These are phyloP conservation scores for Annona cherimola DNA, from an alignment of 164 flowering plant genomes.

Conservation along the genomic window DNA sequence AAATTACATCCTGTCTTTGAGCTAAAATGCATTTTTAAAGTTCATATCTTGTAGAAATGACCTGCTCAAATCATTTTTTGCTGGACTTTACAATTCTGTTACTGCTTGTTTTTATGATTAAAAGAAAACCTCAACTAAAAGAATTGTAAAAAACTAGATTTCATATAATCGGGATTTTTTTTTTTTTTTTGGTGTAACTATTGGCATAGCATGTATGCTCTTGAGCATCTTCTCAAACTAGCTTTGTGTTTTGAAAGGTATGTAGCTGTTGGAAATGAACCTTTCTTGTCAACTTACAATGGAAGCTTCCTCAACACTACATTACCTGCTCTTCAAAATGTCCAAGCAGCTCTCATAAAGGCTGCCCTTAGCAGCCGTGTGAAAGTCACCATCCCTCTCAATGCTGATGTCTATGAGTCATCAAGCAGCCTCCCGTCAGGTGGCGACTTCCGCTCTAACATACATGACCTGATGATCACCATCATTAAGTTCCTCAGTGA, in stretches of 20 bases:
- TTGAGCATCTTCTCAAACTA: background rate
- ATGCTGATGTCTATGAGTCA: slow-evolving; percentile 73
- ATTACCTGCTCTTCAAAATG: slow-evolving; percentile 74
- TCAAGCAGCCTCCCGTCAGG: slow-evolving; percentile 49
- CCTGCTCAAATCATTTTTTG: background rate
- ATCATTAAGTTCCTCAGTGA: slow-evolving; percentile 69
- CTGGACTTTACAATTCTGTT: background rate
- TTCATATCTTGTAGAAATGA: background rate
- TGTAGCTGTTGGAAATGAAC: slow-evolving; percentile 95
- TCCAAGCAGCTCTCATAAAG: slow-evolving; percentile 71
- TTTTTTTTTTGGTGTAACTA: no score
- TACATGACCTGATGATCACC: slow-evolving; percentile 56
- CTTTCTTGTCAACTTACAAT: slow-evolving; percentile 69
- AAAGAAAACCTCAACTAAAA: background rate
- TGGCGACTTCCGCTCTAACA: slow-evolving; percentile 82
- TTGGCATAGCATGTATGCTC: background rate
- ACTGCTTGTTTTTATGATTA: background rate
- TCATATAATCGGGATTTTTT: background rate
- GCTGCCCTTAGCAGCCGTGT: slow-evolving; percentile 63
- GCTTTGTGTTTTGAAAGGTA: slow-evolving; percentile 38
- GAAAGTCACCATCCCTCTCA: slow-evolving; percentile 67
- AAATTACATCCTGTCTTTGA: background rate
- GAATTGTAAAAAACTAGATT: background rate
- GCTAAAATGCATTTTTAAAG: background rate
- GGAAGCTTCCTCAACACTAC: slow-evolving; percentile 64